These are phyloP conservation scores for Astrephomene gubernaculifera DNA, from an alignment of 139 green algal genomes.

Conservation along the genomic window DNA sequence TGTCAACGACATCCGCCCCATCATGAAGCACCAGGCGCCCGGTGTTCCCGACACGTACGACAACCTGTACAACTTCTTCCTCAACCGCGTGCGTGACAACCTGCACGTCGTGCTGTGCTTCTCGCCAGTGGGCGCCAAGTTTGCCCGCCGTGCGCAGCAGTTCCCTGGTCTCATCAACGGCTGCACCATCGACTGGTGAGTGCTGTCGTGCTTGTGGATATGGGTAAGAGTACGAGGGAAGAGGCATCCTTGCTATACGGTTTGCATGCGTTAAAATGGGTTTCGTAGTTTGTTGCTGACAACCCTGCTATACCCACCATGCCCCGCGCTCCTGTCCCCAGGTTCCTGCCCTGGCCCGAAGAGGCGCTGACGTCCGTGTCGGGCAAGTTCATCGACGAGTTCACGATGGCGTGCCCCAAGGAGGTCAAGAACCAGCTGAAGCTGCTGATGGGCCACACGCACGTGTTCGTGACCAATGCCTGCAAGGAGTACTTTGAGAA, in stretches of 20 bases:
- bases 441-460: conserved; percentile 89
- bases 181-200: conserved; percentile 94
- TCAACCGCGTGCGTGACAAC: conserved; percentile 90
- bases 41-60: conserved; percentile 89
- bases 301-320: no score
- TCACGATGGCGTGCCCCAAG: conserved; percentile 82
- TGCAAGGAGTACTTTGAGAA: conserved; percentile 94
- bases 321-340: neutral
- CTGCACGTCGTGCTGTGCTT: conserved; percentile 96
- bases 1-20: conserved; percentile 90
- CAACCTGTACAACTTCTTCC: conserved; percentile 94
- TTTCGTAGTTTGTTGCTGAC: no score
- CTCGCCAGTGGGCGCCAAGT: conserved; percentile 91
- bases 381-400: conserved; percentile 90
- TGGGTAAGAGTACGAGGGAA: no score
- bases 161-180: conserved; percentile 96
- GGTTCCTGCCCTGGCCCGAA: conserved; percentile 82
- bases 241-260: no score
- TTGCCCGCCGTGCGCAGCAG: conserved; percentile 86
- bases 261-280: no score
- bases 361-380: conserved; percentile 83
- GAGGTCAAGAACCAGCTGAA: conserved; percentile 85
- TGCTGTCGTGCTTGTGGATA: no score
- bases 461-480: conserved; percentile 84
- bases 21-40: conserved; percentile 78